Conservation (phyloP, 2,329 filamentous ascomycete species). For the Epichloe glyceriae region DNA sequence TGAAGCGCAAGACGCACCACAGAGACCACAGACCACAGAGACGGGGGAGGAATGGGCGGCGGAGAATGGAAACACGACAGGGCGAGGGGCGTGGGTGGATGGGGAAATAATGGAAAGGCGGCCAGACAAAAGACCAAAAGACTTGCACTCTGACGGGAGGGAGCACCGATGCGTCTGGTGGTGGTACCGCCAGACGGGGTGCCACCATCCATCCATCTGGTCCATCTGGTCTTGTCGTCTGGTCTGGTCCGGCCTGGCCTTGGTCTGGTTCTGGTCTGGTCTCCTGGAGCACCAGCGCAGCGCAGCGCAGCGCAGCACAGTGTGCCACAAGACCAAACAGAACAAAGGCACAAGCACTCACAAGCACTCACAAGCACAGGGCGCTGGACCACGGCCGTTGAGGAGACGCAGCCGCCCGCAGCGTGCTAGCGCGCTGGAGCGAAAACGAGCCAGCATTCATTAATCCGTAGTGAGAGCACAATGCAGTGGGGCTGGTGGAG, state of each 20-base stretch:
- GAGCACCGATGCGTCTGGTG: too few relatives aligned
- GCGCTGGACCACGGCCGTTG: background rate
- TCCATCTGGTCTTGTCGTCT: too few relatives aligned
- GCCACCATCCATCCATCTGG: too few relatives aligned
- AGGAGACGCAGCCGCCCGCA: background rate
- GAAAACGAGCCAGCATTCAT: too few relatives aligned
- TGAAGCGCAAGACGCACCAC: slow-evolving; percentile 5
- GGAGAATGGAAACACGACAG: slow-evolving; percentile 21
- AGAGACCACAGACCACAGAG: slow-evolving; percentile 9
- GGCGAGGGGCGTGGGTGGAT: slow-evolving; percentile 10
- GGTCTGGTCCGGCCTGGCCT: too few relatives aligned
- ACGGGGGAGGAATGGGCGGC: slow-evolving; percentile 17
- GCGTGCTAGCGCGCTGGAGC: background rate
- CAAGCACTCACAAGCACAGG: background rate
- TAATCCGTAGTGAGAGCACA: too few relatives aligned
- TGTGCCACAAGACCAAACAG: background rate
- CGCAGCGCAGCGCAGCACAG: too few relatives aligned
- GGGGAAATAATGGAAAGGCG: slow-evolving; percentile 2
- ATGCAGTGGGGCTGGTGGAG: too few relatives aligned
- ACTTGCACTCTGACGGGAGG: background rate
- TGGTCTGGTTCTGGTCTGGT: too few relatives aligned
- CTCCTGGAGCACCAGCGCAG: too few relatives aligned
- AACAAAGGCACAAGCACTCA: background rate
- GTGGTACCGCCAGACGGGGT: too few relatives aligned
- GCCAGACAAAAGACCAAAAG: background rate